These are phyloP conservation scores for Nakaseomyces delphensis DNA, from an alignment of 1,139 yeast genomes.

Conservation along the genomic window DNA sequence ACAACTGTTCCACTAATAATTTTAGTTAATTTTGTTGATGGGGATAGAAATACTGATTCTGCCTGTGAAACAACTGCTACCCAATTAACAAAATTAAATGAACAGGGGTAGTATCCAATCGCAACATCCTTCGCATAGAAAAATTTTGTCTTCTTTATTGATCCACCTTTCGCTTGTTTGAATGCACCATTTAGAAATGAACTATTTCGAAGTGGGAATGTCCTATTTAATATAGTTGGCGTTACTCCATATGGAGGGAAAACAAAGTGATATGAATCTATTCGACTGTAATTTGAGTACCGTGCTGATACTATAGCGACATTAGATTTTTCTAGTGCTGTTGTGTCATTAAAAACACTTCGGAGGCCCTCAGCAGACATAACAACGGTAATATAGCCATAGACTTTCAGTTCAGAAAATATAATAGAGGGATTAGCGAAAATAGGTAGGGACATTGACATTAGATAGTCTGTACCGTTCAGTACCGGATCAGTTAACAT, in stretches of 20 bases:
- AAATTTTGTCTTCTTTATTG: conserved; percentile 39
- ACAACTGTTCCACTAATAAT: conserved; percentile 72
- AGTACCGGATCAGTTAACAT: conserved; percentile 53
- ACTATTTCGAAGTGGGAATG: conserved; percentile 28
- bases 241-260: conserved; percentile 31
- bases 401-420: conserved; percentile 46
- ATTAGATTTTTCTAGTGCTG: conserved; percentile 37
- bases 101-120: conserved; percentile 59
- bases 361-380: conserved; percentile 49
- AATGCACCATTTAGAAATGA: conserved; percentile 24
- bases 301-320: conserved; percentile 36
- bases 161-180: conserved; percentile 38
- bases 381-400: conserved; percentile 66
- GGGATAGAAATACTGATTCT: conserved; percentile 49
- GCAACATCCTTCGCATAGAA: conserved; percentile 45
- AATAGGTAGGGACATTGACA: conserved; percentile 50
- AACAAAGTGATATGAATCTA: conserved; percentile 34
- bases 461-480: conserved; percentile 33
- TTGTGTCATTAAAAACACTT: conserved; percentile 42
- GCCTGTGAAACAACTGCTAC: conserved; percentile 65
- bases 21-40: conserved; percentile 52
- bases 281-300: conserved; percentile 19
- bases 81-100: conserved; percentile 53
- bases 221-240: conserved; percentile 15
- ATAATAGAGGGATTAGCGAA: conserved; percentile 66